Percentiles rank a stretch among this genome's conserved stretches.
Evolutionary conservation across 768 basidiomycete genomes (phyloP).

Genomic region (Macrolepiota fuliginosa): DNA sequence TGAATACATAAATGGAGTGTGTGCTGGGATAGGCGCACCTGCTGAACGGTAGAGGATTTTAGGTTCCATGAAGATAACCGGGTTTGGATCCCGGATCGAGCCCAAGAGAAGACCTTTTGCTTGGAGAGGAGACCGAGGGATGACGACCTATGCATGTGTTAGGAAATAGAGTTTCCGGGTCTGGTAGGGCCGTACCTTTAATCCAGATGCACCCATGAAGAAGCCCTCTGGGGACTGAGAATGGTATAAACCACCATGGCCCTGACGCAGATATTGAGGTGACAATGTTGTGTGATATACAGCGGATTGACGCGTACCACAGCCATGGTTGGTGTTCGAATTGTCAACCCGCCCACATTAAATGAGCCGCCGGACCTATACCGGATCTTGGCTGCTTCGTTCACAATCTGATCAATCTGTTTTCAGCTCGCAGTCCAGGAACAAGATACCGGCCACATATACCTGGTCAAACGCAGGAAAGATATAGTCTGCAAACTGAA

Average conservation of each 20-base stretch:
- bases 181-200: slow-evolving; percentile 56
- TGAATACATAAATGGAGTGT: slow-evolving; percentile 3
- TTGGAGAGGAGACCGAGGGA: slow-evolving; percentile 92
- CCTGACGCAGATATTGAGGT: slow-evolving; percentile 26
- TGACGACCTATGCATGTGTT: slow-evolving; percentile 57
- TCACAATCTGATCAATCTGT: slow-evolving; percentile 66
- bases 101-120: slow-evolving; percentile 90
- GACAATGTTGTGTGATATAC: neutral
- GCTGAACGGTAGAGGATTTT: slow-evolving; percentile 91
- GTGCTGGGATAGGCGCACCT: slow-evolving; percentile 34
- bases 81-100: slow-evolving; percentile 90
- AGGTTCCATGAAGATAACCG: slow-evolving; percentile 94
- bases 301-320: slow-evolving; percentile 51
- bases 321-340: slow-evolving; percentile 86
- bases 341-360: slow-evolving; percentile 79
- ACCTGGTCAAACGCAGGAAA: slow-evolving; percentile 95
- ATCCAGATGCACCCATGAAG: slow-evolving; percentile 86
- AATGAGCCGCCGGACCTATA: slow-evolving; percentile 87
- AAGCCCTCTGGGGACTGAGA: slow-evolving; percentile 95
- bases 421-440: neutral
- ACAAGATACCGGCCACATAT: slow-evolving; percentile 2
- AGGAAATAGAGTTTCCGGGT: neutral
- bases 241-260: slow-evolving; percentile 91
- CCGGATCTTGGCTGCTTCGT: slow-evolving; percentile 91
- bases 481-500: slow-evolving; percentile 90